These are phyloP conservation scores for Botryotinia convoluta DNA, from an alignment of 2,329 filamentous ascomycete genomes.

Conservation along the genomic window DNA sequence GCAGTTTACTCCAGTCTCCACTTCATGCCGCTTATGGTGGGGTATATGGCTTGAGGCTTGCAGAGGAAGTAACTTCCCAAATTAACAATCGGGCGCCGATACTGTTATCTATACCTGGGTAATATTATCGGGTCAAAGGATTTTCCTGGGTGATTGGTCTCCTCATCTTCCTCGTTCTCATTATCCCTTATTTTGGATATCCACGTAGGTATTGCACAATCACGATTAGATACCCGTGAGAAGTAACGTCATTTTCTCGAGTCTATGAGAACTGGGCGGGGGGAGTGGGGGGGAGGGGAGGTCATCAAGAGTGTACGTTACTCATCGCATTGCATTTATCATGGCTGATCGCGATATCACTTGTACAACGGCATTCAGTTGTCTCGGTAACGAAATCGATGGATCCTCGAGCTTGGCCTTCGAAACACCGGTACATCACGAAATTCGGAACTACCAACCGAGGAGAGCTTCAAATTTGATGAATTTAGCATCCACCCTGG, in stretches of 20 bases:
- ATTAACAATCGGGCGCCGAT: not conserved
- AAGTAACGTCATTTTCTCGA: not conserved
- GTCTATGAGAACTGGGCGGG: not conserved
- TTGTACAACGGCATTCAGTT: not conserved
- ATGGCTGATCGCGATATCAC: not conserved
- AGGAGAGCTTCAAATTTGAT: no score
- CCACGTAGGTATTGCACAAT: not conserved
- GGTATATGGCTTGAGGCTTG: not conserved
- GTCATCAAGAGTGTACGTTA: not conserved
- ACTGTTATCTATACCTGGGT: not conserved
- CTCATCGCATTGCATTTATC: not conserved
- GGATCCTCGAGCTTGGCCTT: not conserved
- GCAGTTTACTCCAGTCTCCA: not conserved
- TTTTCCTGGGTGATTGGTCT: not conserved
- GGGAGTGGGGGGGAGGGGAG: no score
- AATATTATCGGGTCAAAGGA: not conserved
- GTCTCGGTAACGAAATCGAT: not conserved
- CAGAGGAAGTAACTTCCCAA: not conserved
- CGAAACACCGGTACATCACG: not conserved
- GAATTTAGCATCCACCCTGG: no score
- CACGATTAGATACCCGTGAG: not conserved
- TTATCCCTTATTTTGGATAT: not conserved
- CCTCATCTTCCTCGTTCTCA: not conserved
- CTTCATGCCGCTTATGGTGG: not conserved
- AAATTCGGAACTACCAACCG: not conserved